Conservation (phyloP, 2,329 filamentous ascomycete genomes). For the Colletotrichum truncatum region DNA sequence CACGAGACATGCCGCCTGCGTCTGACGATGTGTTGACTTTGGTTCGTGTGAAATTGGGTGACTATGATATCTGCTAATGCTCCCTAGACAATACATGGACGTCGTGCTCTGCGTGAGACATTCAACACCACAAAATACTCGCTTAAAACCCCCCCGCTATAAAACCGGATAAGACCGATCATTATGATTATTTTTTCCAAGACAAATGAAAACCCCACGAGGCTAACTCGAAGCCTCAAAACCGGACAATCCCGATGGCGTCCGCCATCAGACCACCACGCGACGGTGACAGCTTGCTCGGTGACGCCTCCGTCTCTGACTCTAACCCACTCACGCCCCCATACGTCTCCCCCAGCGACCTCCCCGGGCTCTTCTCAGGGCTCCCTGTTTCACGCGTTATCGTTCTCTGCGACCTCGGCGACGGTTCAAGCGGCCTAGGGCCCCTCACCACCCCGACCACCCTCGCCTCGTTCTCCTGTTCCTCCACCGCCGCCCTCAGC, state of each 20-base stretch:
- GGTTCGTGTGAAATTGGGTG: neutral
- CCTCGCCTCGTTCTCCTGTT: slow-evolving; percentile 21
- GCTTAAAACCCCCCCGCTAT: neutral
- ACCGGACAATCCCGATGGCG: slow-evolving; percentile 11
- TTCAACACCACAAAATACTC: neutral
- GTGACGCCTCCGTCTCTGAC: slow-evolving; percentile 53
- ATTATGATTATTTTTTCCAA: neutral
- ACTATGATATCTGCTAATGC: slow-evolving; percentile 10
- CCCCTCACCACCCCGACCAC: neutral
- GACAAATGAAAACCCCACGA: slow-evolving; percentile 18
- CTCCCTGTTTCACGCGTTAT: no score
- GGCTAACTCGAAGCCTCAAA: slow-evolving; percentile 39
- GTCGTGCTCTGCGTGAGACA: neutral
- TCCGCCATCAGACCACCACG: slow-evolving; percentile 39
- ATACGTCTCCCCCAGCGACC: slow-evolving; percentile 32
- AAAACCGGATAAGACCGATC: neutral
- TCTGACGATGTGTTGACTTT: no score
- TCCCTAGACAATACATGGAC: slow-evolving; percentile 12
- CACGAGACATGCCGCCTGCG: no score
- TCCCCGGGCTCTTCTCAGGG: neutral
- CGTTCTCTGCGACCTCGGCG: no score
- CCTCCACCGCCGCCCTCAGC: slow-evolving; percentile 5
- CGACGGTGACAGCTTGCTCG: slow-evolving; percentile 48
- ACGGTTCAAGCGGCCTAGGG: neutral
- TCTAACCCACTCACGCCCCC: slow-evolving; percentile 50